Evolutionary conservation across 495 filamentous ascomycete species (phyloP).

Genomic region (Penicillium lagena): DNA sequence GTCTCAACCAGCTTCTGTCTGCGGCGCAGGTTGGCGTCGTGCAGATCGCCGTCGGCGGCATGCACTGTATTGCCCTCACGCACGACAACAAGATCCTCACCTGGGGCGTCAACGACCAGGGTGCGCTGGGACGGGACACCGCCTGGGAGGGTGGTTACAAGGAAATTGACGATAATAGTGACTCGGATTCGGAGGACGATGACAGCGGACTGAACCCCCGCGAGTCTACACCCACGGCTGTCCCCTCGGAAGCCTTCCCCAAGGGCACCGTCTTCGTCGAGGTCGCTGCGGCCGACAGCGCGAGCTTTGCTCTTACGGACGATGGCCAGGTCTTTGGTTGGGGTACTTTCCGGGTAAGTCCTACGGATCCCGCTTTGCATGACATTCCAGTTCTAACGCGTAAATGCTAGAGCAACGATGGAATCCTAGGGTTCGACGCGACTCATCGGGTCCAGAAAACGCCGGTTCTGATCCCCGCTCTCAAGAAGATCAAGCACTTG

Average conservation of each 20-base stretch:
- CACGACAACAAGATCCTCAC: slow-evolving; percentile 57
- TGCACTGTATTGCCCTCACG: slow-evolving; percentile 58
- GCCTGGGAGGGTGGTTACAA: slow-evolving; percentile 56
- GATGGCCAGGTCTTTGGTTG: slow-evolving; percentile 63
- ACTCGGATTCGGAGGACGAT: slow-evolving; percentile 46
- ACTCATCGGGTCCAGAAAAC: slow-evolving; percentile 34
- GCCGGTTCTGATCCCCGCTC: slow-evolving; percentile 41
- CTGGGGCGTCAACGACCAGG: slow-evolving; percentile 67
- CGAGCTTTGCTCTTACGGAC: slow-evolving; percentile 59
- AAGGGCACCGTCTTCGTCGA: slow-evolving; percentile 50
- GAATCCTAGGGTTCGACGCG: slow-evolving; percentile 49
- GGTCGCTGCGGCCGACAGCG: slow-evolving; percentile 58
- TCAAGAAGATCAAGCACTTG: slow-evolving; percentile 54
- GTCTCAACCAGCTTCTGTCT: slow-evolving; percentile 51
- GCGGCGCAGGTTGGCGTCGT: slow-evolving; percentile 57
- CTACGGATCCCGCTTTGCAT: too few relatives aligned
- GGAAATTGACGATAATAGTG: slow-evolving; percentile 53
- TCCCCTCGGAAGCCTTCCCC: slow-evolving; percentile 45
- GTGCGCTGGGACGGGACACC: slow-evolving; percentile 57
- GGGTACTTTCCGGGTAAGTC: slow-evolving; percentile 62
- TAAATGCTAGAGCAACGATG: slow-evolving; percentile 44
- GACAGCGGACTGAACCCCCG: slow-evolving; percentile 53
- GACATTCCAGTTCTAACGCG: slow-evolving; percentile 9
- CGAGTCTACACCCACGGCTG: slow-evolving; percentile 53
- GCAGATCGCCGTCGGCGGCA: slow-evolving; percentile 55